Evolutionary conservation across 2,329 filamentous ascomycete species (phyloP).

Genomic region (Ceratocystis cacaofunesta): DNA sequence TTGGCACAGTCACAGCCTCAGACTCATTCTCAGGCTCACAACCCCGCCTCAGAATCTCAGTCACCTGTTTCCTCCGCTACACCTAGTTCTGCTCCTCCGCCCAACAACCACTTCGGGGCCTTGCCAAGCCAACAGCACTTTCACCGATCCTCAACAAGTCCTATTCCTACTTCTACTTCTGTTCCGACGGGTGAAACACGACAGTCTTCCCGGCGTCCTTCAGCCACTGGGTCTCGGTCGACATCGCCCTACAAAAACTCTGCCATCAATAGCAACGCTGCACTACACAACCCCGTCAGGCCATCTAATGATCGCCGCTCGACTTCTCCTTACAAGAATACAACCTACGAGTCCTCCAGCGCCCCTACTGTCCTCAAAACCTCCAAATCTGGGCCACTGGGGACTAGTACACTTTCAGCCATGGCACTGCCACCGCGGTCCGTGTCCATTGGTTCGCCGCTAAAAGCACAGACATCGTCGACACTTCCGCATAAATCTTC

Average conservation of each 20-base stretch:
- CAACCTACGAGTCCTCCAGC: not conserved
- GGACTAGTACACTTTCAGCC: not conserved
- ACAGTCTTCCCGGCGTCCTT: not conserved
- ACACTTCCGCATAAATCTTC: not conserved
- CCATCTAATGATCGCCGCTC: not conserved
- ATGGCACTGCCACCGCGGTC: not conserved
- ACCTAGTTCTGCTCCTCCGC: not conserved
- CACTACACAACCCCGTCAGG: not conserved
- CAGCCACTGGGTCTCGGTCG: not conserved
- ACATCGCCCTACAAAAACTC: not conserved
- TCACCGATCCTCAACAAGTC: not conserved
- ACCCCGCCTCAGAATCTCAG: not conserved
- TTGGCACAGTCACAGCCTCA: not conserved
- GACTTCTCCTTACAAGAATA: not conserved
- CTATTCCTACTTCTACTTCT: not conserved
- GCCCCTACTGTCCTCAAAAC: not conserved
- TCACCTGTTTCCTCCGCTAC: not conserved
- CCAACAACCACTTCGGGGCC: not conserved
- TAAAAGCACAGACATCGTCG: not conserved
- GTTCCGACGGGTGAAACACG: not conserved
- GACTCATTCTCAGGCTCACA: not conserved
- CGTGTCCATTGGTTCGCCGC: not conserved
- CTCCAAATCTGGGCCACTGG: not conserved
- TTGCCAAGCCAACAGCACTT: not conserved
- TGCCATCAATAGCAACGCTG: not conserved